Conservation (phyloP, 1,284 basidiomycete genomes). For the Schizophyllum amplum region DNA sequence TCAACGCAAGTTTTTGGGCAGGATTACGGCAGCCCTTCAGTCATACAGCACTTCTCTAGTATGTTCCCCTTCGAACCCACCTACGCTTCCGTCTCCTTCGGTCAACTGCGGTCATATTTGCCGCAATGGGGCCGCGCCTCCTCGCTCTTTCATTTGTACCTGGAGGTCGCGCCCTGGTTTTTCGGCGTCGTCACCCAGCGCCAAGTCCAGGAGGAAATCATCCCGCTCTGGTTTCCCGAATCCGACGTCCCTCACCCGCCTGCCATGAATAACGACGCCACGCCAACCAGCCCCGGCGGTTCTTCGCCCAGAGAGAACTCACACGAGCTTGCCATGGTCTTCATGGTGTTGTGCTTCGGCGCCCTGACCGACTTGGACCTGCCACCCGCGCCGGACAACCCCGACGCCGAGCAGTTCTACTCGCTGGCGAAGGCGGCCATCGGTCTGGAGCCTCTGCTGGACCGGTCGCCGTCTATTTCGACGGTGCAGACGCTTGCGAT, state of each 20-base stretch:
- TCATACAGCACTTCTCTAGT: conserved; percentile 36
- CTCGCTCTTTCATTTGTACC: conserved; percentile 52
- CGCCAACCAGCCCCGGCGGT: neutral
- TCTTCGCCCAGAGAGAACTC: conserved; percentile 24
- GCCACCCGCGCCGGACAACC: conserved; percentile 42
- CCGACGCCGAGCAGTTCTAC: conserved; percentile 44
- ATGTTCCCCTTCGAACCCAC: conserved; percentile 43
- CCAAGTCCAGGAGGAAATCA: conserved; percentile 55
- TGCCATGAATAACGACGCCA: neutral
- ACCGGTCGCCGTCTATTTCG: conserved; percentile 55
- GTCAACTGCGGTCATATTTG: conserved; percentile 39
- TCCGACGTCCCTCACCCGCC: conserved; percentile 24
- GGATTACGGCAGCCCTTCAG: conserved; percentile 16
- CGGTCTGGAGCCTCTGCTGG: conserved; percentile 55
- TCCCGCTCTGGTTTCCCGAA: conserved; percentile 60
- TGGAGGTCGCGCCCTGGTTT: conserved; percentile 70
- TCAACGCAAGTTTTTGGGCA: conserved; percentile 6
- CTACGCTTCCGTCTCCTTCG: conserved; percentile 32
- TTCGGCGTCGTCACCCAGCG: conserved; percentile 56
- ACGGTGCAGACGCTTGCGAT: conserved; percentile 61
- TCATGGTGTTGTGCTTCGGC: conserved; percentile 51
- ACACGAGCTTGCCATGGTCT: conserved; percentile 51
- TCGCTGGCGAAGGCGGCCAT: conserved; percentile 52
- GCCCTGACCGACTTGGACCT: conserved; percentile 42
- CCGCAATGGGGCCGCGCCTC: conserved; percentile 50